A percentile compares a stretch with the other conserved stretches of the same genome.
phyloP scores from a whole-genome alignment of 225 moss, liverwort and hornwort genomes.

The Pseudisothecium myosuroides region DNA sequence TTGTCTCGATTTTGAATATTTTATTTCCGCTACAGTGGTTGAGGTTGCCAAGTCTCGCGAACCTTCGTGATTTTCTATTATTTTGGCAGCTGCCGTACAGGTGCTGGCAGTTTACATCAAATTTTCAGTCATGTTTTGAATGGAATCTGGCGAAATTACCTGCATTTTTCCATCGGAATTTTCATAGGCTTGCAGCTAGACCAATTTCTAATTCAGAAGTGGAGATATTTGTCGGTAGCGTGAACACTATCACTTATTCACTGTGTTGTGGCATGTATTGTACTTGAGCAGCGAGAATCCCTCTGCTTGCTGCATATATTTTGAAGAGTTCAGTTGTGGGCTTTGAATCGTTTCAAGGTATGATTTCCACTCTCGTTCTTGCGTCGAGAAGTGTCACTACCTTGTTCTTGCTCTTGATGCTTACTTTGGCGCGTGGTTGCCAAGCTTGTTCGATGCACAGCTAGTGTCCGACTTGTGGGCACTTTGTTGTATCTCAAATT shows the following conservation, averaged over 20 bases:
- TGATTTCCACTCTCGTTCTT: background rate
- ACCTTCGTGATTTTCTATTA: background rate
- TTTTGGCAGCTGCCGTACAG: background rate
- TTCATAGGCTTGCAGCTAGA: background rate
- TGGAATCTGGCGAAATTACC: fast-evolving
- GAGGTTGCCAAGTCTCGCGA: background rate
- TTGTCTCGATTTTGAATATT: background rate
- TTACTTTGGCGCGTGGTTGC: background rate
- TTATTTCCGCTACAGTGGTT: background rate
- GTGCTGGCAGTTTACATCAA: too few relatives aligned
- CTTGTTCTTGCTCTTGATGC: background rate
- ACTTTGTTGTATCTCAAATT: too few relatives aligned
- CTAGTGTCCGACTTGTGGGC: background rate
- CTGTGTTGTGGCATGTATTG: background rate
- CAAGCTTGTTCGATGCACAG: background rate
- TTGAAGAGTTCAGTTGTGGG: background rate
- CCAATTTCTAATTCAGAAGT: background rate
- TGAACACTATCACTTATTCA: background rate
- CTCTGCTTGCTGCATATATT: background rate
- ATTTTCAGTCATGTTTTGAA: background rate
- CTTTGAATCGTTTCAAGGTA: background rate
- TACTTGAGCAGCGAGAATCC: too few relatives aligned
- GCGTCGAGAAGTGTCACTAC: too few relatives aligned
- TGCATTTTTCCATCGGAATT: too few relatives aligned
- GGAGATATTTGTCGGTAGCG: background rate